A percentile compares a stretch with the other conserved stretches of the same genome.
Conservation (phyloP, 345 rosid species). For the Excoecaria cochinchinensis region DNA sequence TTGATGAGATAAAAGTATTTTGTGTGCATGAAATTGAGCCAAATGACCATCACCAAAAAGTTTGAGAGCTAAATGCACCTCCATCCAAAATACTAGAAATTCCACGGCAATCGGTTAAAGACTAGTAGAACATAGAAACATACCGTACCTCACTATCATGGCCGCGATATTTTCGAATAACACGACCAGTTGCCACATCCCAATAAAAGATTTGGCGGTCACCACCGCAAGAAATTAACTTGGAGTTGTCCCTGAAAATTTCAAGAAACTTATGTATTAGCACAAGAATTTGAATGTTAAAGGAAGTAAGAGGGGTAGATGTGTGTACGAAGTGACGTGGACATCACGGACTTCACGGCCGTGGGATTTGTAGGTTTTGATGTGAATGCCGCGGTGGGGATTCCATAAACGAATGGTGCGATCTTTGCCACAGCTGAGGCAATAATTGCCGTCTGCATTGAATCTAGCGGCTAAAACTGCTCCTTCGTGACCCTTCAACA, state of each 20-base stretch:
- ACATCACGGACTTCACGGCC: slow-evolving; percentile 98
- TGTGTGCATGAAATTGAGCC: too few relatives aligned
- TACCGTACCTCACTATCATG: slow-evolving; percentile 78
- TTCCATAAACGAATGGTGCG: slow-evolving; percentile 99
- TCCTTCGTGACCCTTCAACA: slow-evolving; percentile 22
- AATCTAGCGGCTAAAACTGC: slow-evolving; percentile 45
- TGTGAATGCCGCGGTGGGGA: slow-evolving; percentile 91
- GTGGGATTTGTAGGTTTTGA: slow-evolving; percentile 94
- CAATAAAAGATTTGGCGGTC: slow-evolving; percentile 92
- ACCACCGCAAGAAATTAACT: slow-evolving; percentile 88
- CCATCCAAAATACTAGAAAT: background rate
- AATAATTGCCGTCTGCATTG: slow-evolving; percentile 89
- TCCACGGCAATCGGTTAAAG: background rate
- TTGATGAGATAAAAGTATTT: too few relatives aligned
- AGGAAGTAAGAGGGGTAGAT: background rate
- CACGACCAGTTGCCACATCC: slow-evolving; percentile 93
- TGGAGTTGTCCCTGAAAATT: slow-evolving; percentile 68
- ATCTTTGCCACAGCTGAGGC: slow-evolving; percentile 91
- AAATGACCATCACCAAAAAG: too few relatives aligned
- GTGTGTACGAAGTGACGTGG: slow-evolving; percentile 74
- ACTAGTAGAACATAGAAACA: background rate
- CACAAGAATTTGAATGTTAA: background rate
- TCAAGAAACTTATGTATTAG: background rate
- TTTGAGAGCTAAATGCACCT: too few relatives aligned
- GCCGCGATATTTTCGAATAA: slow-evolving; percentile 89